Evolutionary conservation across 208 protist genomes (phyloP), one percentile per base, ranked within the genome.

Genomic region (Trypanosoma lewisi): DNA sequence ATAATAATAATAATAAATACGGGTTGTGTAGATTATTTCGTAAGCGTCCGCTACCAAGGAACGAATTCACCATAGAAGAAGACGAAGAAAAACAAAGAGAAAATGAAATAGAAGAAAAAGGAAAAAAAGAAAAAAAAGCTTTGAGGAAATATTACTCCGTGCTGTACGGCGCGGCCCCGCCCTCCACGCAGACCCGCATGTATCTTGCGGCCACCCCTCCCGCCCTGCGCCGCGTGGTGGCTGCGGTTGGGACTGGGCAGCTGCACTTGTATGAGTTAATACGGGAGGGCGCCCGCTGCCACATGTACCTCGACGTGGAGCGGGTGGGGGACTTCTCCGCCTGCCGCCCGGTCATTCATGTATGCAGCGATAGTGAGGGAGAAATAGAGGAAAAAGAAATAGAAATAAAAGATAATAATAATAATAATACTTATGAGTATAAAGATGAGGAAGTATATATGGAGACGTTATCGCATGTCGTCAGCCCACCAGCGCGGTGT

Each of bases 221-320:
- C 0, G 84, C 78, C 0, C 4, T 92, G 0, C 41, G 25, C 21
- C 39, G 44, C 3, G 63, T 93, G 31, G 30, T 85, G 17, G 16
- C 44, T 9, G 47, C 39, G 14, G 76, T 95, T 37, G 70, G 77
- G 19, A 47, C 83, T 0, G 39, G 50, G 6, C 83, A 92, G 68
- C 75, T 81, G 39, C 89, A 95, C 60, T 55, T 95, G 28, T 95
- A 95, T 72, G 89, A 95, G 54, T 77, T 95, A 41, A 85, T 95
- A 53, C 83, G 89, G 25, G 89, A 85, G 41, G 66, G 64, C 2
- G 25, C 51, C 4, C 80, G 80, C 1, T 95, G 89, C 56, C 85
- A 90, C 53, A 52, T 93, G 19, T 95, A 90, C 65, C 76, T 95
- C n/a, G 89, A 95, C 63, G 84, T 95, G n/a, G 89, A 95, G 57